Percentiles rank a stretch among this genome's conserved stretches.
Evolutionary conservation across 768 basidiomycete species (phyloP).

Genomic region (Asterophora parasitica): DNA sequence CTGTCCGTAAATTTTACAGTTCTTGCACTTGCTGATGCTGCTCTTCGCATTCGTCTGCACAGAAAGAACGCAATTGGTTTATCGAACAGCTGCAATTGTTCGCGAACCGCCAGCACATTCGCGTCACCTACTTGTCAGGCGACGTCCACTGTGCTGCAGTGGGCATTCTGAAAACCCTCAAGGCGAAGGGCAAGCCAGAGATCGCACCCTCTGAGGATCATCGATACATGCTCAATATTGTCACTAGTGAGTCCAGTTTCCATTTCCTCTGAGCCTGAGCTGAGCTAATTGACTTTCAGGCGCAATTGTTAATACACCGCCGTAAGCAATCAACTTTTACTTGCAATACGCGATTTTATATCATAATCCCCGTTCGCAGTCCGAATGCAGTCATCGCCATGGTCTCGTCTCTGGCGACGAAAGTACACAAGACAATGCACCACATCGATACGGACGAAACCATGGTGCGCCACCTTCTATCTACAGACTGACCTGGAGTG

Average conservation of each 20-base stretch:
- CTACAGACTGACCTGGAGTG: background rate
- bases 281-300: constrained; percentile 31
- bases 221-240: constrained; percentile 88
- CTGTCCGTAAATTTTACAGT: background rate
- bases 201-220: constrained; percentile 56
- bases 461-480: constrained; percentile 48
- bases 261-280: background rate
- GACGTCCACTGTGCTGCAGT: constrained; percentile 94
- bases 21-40: background rate
- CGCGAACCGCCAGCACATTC: constrained; percentile 54
- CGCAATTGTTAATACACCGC: constrained; percentile 93
- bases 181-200: constrained; percentile 41
- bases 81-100: constrained; percentile 74
- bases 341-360: too few species aligned
- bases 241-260: constrained; percentile 54
- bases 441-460: constrained; percentile 77
- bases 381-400: constrained; percentile 70
- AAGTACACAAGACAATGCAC: constrained; percentile 85
- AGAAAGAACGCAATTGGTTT: constrained; percentile 91
- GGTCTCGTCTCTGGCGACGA: constrained; percentile 76
- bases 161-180: constrained; percentile 68
- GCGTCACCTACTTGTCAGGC: constrained; percentile 85
- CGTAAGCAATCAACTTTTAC: constrained; percentile 40
- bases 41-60: constrained; percentile 9
- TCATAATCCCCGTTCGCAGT: constrained; percentile 29